Percentiles rank a stretch among this genome's conserved stretches.
Evolutionary conservation across 129 eudicot genomes (phyloP).

Genomic region (Silybum marianum): DNA sequence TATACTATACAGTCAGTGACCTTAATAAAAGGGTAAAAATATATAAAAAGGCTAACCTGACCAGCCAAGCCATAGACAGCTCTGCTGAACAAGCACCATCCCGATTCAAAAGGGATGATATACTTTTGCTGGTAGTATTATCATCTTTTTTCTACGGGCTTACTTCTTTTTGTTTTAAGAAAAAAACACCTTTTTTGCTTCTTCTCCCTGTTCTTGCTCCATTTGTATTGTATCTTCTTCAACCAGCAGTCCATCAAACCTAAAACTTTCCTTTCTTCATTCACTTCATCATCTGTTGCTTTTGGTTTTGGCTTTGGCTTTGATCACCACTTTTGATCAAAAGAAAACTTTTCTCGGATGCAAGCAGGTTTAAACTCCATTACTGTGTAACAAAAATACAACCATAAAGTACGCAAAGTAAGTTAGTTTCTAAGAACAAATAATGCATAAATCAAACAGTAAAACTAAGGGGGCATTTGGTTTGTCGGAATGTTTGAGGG

Average conservation of each 20-base stretch:
- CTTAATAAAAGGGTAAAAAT: slow-evolving; percentile 11
- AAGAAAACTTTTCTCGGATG: slow-evolving; percentile 25
- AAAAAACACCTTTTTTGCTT: slow-evolving; percentile 15
- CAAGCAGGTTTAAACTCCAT: slow-evolving; percentile 27
- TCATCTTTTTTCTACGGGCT: slow-evolving; percentile 19
- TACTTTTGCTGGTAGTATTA: slow-evolving; percentile 21
- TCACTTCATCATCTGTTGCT: not conserved
- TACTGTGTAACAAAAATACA: slow-evolving; percentile 22
- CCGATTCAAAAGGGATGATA: slow-evolving; percentile 26
- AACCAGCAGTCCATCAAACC: slow-evolving; percentile 10
- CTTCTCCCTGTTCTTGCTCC: slow-evolving; percentile 25
- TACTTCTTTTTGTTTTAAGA: slow-evolving; percentile 22
- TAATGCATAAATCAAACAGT: not conserved
- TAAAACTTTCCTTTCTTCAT: not conserved
- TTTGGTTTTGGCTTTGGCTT: not conserved
- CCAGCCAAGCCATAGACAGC: slow-evolving; percentile 26
- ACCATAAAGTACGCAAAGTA: not conserved
- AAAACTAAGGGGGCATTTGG: not conserved
- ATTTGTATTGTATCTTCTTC: slow-evolving; percentile 16
- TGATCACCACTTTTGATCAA: slow-evolving; percentile 22
- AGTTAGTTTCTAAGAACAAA: not conserved
- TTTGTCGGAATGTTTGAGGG: too few relatives aligned
- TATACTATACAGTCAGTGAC: slow-evolving; percentile 28
- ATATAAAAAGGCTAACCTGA: slow-evolving; percentile 1
- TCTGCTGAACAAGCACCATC: slow-evolving; percentile 30